Evolutionary conservation across 495 filamentous ascomycete genomes (phyloP).

Genomic region (Talaromyces liani): DNA sequence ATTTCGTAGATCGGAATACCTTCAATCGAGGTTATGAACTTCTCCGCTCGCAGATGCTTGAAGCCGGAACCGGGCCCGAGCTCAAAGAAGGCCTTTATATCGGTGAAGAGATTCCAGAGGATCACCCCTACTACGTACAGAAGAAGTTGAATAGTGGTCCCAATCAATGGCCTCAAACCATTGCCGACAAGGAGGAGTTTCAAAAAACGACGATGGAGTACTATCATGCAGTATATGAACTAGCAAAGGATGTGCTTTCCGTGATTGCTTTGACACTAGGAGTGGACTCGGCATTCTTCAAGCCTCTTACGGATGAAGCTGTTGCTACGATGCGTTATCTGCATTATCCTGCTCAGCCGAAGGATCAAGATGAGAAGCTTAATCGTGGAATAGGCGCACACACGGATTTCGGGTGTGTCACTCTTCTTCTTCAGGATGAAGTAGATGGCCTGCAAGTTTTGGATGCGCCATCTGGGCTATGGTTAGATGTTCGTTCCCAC

Average conservation of each 20-base stretch:
- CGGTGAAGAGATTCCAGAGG: constrained; percentile 34
- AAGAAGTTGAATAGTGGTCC: constrained; percentile 35
- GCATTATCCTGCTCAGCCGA: constrained; percentile 37
- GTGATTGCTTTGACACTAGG: constrained; percentile 24
- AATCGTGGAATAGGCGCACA: constrained; percentile 40
- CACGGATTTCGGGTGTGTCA: constrained; percentile 39
- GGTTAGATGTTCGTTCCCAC: constrained; percentile 41
- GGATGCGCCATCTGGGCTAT: constrained; percentile 32
- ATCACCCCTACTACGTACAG: constrained; percentile 30
- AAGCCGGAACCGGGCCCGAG: constrained; percentile 37
- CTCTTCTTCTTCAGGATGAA: constrained; percentile 39
- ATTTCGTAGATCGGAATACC: constrained; percentile 21
- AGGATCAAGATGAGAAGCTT: constrained; percentile 30
- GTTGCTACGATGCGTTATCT: constrained; percentile 37
- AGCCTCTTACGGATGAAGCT: constrained; percentile 21
- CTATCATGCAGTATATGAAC: constrained; percentile 28
- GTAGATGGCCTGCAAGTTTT: constrained; percentile 46
- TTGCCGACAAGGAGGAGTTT: constrained; percentile 36
- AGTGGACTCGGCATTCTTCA: constrained; percentile 26
- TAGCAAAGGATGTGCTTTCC: constrained; percentile 25
- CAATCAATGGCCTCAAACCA: constrained; percentile 40
- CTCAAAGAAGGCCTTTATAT: constrained; percentile 46
- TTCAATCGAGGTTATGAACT: constrained; percentile 45
- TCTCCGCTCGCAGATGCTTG: constrained; percentile 41
- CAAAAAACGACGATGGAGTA: constrained; percentile 40